Evolutionary conservation across 2,329 filamentous ascomycete species (phyloP).

Genomic region (Fusarium coffeatum): DNA sequence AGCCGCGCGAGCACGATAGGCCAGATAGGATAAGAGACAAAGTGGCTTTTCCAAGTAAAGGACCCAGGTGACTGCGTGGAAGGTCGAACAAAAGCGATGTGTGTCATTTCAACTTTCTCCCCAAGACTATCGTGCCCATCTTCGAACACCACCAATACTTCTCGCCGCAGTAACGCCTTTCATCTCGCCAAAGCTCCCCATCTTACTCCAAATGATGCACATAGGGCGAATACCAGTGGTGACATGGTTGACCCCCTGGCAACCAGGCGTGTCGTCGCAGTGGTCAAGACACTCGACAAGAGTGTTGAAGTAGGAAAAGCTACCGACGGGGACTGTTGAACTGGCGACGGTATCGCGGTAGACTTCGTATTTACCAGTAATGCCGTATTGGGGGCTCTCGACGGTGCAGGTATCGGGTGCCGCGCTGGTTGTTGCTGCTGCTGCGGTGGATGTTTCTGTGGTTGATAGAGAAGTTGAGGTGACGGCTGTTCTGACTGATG

Average conservation of each 20-base stretch:
- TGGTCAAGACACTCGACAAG: background rate
- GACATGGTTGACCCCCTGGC: background rate
- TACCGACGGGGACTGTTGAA: background rate
- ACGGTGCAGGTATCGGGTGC: background rate
- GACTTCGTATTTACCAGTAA: background rate
- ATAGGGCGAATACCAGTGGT: background rate
- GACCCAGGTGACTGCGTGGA: no score
- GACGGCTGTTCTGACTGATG: background rate
- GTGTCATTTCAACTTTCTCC: no score
- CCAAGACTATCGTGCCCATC: no score
- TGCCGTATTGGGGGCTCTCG: background rate
- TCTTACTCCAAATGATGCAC: background rate
- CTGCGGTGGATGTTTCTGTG: background rate
- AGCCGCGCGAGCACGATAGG: no score
- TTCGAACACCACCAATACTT: background rate
- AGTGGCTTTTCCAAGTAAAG: no score
- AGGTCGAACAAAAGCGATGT: no score
- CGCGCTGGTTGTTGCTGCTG: background rate
- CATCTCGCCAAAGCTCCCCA: fast-evolving
- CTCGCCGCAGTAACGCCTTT: background rate
- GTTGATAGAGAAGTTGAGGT: background rate
- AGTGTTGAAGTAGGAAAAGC: background rate
- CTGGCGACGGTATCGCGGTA: background rate
- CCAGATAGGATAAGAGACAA: no score
- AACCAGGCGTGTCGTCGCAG: background rate